phyloP scores from a whole-genome alignment of 495 filamentous ascomycete genomes.

The Staphylotrichum tortipilum region DNA sequence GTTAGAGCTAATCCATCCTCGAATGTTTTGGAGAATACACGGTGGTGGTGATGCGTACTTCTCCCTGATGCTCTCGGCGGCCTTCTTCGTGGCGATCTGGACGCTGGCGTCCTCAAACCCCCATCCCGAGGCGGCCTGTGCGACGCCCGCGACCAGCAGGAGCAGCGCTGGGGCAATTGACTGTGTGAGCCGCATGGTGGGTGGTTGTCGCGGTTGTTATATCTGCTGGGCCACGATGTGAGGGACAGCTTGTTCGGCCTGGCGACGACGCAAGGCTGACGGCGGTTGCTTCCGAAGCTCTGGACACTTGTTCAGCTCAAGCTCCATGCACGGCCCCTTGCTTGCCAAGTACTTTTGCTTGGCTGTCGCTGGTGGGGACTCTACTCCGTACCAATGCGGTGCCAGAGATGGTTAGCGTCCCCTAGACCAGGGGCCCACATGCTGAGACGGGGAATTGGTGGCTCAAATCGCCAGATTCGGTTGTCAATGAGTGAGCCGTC shows the following conservation, averaged over 20 bases:
- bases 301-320: slow-evolving; percentile 28
- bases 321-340: slow-evolving; percentile 8
- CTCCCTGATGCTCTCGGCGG: slow-evolving; percentile 59
- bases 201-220: slow-evolving; percentile 4
- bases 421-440: too few relatives aligned
- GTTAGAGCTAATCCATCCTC: background rate
- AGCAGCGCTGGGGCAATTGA: slow-evolving; percentile 42
- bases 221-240: background rate
- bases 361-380: background rate
- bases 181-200: slow-evolving; percentile 41
- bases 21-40: too few relatives aligned
- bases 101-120: slow-evolving; percentile 78
- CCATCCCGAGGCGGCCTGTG: slow-evolving; percentile 66
- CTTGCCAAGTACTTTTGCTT: slow-evolving; percentile 9
- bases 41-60: slow-evolving; percentile 44
- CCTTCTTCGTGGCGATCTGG: slow-evolving; percentile 62
- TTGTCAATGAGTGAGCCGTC: too few relatives aligned
- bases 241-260: slow-evolving; percentile 4
- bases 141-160: slow-evolving; percentile 37
- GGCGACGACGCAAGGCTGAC: slow-evolving; percentile 18
- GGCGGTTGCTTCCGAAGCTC: slow-evolving; percentile 14
- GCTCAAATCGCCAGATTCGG: too few relatives aligned
- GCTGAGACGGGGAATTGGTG: too few relatives aligned
- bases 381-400: background rate
- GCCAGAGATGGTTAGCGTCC: background rate